These are phyloP conservation scores for Clonostachys byssicola DNA, from an alignment of 2,329 filamentous ascomycete species.

Conservation along the genomic window DNA sequence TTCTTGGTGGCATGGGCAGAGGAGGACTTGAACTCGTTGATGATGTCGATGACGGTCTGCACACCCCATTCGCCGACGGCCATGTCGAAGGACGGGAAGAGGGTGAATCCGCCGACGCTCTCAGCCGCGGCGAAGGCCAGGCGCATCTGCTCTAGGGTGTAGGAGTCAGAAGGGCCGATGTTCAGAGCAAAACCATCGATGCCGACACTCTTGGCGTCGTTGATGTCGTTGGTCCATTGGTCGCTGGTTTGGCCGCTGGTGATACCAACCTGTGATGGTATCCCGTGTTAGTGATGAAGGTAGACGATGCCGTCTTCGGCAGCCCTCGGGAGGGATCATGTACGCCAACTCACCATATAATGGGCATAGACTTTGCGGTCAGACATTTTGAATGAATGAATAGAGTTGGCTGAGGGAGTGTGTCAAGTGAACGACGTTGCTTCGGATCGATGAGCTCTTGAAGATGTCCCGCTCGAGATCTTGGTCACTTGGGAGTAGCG, in stretches of 20 bases:
- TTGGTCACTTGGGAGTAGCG: too few relatives aligned
- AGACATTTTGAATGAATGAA: neutral
- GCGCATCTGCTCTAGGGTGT: slow-evolving; percentile 20
- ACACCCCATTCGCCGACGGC: slow-evolving; percentile 17
- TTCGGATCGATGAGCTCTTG: too few relatives aligned
- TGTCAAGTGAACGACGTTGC: too few relatives aligned
- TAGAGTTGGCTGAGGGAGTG: too few relatives aligned
- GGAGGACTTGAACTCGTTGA: slow-evolving; percentile 15
- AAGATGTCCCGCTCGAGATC: too few relatives aligned
- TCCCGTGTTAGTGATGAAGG: neutral
- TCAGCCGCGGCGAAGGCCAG: slow-evolving; percentile 18
- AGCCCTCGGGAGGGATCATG: neutral
- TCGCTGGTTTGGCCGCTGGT: slow-evolving; percentile 17
- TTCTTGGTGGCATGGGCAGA: slow-evolving; percentile 18
- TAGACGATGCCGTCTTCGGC: neutral
- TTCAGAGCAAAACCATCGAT: slow-evolving; percentile 37
- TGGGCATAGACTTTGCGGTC: slow-evolving; percentile 18
- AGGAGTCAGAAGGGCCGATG: slow-evolving; percentile 23
- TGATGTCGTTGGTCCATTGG: slow-evolving; percentile 25
- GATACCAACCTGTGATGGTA: slow-evolving; percentile 15
- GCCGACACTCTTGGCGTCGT: slow-evolving; percentile 24
- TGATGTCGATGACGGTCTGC: slow-evolving; percentile 13
- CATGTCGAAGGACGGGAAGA: slow-evolving; percentile 39
- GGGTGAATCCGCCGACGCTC: slow-evolving; percentile 15
- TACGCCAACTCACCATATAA: slow-evolving; percentile 15